Evolutionary conservation across 306 rosid genomes (phyloP).

Genomic region (Abrus precatorius): DNA sequence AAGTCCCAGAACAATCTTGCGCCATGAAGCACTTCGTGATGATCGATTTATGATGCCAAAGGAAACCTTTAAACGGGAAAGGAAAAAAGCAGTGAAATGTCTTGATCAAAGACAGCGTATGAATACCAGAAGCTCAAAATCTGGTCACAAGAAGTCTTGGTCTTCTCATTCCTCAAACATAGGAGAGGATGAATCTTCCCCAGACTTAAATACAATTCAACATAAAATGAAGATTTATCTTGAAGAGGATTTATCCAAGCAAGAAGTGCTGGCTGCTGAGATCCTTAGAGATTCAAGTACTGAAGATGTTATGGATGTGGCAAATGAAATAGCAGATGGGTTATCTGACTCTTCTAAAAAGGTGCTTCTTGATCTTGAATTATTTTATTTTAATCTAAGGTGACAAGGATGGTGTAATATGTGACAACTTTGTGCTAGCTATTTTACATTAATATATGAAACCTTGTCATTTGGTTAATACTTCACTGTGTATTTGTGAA

Average conservation of each 20-base stretch:
- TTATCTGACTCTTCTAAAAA: conserved; percentile 21
- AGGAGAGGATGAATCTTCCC: conserved; percentile 8
- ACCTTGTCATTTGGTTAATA: conserved; percentile 6
- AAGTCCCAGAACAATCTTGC: conserved; percentile 31
- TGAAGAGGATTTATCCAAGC: conserved; percentile 20
- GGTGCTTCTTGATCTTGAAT: conserved; percentile 12
- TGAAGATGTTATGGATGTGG: not conserved
- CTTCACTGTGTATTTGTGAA: not conserved
- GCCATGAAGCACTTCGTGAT: conserved; percentile 27
- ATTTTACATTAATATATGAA: not conserved
- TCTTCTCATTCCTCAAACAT: not conserved
- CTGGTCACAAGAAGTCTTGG: conserved; percentile 19
- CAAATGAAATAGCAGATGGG: conserved; percentile 7
- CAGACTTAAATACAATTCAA: conserved; percentile 26
- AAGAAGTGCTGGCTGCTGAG: not conserved
- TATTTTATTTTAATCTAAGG: conserved; percentile 3
- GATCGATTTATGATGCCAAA: conserved; percentile 17
- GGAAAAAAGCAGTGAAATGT: not conserved
- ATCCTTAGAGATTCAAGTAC: conserved; percentile 3
- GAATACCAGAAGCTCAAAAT: not conserved
- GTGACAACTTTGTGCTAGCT: conserved; percentile 4
- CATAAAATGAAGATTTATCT: conserved; percentile 6
- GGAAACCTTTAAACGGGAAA: not conserved
- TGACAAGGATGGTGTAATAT: not conserved
- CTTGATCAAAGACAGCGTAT: conserved; percentile 14